These are phyloP conservation scores for Acrocalymma vagum DNA, from an alignment of 2,329 filamentous ascomycete species.

Conservation along the genomic window DNA sequence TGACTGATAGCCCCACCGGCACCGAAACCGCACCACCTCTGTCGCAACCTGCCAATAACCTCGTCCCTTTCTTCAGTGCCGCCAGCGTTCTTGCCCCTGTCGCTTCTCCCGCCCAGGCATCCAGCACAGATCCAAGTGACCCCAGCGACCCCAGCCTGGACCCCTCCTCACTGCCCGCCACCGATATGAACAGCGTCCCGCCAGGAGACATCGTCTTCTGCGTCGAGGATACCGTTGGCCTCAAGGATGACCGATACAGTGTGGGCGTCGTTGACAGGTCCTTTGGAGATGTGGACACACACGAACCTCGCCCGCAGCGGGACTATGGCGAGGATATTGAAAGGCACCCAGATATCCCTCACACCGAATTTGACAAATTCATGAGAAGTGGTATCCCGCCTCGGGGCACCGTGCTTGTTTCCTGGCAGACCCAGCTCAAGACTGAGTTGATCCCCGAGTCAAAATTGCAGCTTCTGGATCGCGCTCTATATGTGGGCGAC, in stretches of 20 bases:
- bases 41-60: constrained; percentile 18
- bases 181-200: constrained; percentile 24
- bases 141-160: constrained; percentile 4
- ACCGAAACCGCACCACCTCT: constrained; percentile 19
- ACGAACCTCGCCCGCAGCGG: constrained; percentile 53
- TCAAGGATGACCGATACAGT: constrained; percentile 47
- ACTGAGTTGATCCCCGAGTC: constrained; percentile 52
- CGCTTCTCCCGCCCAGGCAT: constrained; percentile 4
- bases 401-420: constrained; percentile 60
- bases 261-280: constrained; percentile 56
- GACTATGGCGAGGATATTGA: constrained; percentile 49
- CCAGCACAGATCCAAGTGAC: background rate
- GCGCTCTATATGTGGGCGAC: constrained; percentile 63
- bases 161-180: constrained; percentile 2
- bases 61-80: constrained; percentile 33
- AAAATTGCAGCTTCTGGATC: constrained; percentile 61
- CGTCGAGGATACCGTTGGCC: constrained; percentile 53
- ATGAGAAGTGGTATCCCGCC: constrained; percentile 58
- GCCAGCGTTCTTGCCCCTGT: constrained; percentile 16
- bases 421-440: constrained; percentile 54
- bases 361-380: constrained; percentile 48
- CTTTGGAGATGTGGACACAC: constrained; percentile 54
- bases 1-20: constrained; percentile 21
- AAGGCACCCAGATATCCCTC: constrained; percentile 41
- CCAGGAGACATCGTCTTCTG: constrained; percentile 39